phyloP scores from a whole-genome alignment of 192 early-diverging fungal species.

The Coemansia sp. region DNA sequence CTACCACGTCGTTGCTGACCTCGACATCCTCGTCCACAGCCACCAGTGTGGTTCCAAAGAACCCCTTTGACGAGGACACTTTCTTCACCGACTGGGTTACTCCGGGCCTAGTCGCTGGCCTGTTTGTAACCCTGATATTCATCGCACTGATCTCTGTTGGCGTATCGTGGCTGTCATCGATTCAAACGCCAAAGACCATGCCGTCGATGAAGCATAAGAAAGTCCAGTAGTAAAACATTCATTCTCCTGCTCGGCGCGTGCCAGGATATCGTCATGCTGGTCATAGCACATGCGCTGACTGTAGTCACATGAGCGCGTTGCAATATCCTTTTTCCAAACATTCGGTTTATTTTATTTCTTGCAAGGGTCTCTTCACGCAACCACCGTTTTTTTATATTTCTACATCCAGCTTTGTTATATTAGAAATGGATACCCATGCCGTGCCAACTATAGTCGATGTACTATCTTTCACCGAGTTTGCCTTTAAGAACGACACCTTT shows the following conservation, averaged over 20 bases:
- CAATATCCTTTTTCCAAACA: neutral
- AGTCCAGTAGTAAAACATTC: conserved; percentile 14
- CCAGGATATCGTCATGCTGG: neutral
- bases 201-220: conserved; percentile 52
- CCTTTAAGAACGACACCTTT: neutral
- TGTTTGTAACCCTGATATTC: conserved; percentile 36
- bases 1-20: conserved; percentile 4
- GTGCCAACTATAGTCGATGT: neutral
- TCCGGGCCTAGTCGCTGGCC: conserved; percentile 46
- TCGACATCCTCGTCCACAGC: conserved; percentile 9
- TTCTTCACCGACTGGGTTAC: conserved; percentile 55
- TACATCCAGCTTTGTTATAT: neutral
- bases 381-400: too few relatives aligned
- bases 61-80: conserved; percentile 45
- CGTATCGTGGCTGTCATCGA: conserved; percentile 48
- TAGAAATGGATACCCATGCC: neutral
- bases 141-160: conserved; percentile 39
- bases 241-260: neutral
- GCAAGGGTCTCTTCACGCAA: neutral
- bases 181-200: conserved; percentile 48
- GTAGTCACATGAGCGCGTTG: neutral
- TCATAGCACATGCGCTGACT: neutral
- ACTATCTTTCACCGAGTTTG: neutral
- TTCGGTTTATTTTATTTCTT: neutral
- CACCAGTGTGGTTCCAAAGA: conserved; percentile 8